Conservation (phyloP, 2,329 filamentous ascomycete species). For the Blumeria hordei region DNA sequence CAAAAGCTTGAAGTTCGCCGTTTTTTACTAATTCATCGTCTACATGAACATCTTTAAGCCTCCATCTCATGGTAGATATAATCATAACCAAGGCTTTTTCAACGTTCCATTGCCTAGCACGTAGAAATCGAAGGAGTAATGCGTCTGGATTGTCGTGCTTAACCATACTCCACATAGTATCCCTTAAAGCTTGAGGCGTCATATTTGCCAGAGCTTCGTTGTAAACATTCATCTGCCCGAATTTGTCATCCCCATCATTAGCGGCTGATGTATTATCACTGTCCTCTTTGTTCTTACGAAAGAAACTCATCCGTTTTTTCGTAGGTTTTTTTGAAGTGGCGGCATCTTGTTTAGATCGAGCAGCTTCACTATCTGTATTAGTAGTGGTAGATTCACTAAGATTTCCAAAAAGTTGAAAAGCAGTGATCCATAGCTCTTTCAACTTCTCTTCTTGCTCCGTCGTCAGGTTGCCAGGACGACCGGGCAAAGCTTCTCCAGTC, state of each 20-base stretch:
- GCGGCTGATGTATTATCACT: constrained; percentile 21
- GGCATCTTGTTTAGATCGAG: constrained; percentile 7
- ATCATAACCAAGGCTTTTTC: constrained; percentile 86
- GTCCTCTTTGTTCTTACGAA: constrained; percentile 31
- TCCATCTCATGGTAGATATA: constrained; percentile 84
- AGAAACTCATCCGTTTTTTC: constrained; percentile 50
- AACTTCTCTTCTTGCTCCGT: constrained; percentile 71
- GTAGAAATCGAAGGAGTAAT: constrained; percentile 55
- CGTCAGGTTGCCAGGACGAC: constrained; percentile 71
- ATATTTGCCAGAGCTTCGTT: constrained; percentile 55
- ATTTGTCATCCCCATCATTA: constrained; percentile 53
- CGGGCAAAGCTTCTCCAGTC: constrained; percentile 28
- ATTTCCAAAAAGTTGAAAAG: constrained; percentile 55
- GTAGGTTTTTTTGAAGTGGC: constrained; percentile 31
- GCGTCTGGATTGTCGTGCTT: constrained; percentile 91
- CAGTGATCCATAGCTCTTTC: constrained; percentile 59
- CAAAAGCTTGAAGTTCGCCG: constrained; percentile 45
- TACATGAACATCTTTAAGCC: constrained; percentile 58
- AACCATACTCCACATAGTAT: constrained; percentile 76
- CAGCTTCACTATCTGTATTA: constrained; percentile 5
- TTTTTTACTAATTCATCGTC: constrained; percentile 67
- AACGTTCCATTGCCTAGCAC: constrained; percentile 89
- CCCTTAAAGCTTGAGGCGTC: constrained; percentile 53
- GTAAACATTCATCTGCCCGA: constrained; percentile 71
- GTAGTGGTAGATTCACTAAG: constrained; percentile 12